Conservation (phyloP, 2,329 filamentous ascomycete species). For the Sordariomycetes sp. region DNA sequence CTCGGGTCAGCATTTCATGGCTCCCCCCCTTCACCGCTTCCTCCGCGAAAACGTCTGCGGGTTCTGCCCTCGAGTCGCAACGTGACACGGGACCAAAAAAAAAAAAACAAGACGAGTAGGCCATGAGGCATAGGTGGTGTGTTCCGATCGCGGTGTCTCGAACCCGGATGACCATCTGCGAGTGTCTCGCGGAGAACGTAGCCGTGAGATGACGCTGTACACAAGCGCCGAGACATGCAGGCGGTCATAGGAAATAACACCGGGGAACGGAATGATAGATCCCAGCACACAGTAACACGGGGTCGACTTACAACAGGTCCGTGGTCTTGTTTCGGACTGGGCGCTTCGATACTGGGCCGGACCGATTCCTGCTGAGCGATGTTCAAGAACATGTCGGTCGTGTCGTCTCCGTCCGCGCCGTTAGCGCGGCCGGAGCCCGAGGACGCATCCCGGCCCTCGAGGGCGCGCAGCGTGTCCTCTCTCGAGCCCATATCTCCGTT, state of each 20-base stretch:
- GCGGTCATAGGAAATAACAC: constrained; percentile 6
- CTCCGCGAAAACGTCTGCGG: neutral
- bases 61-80: neutral
- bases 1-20: constrained; percentile 3
- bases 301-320: constrained; percentile 31
- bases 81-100: neutral
- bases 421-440: constrained; percentile 10
- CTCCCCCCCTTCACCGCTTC: neutral
- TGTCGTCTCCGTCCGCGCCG: constrained; percentile 32
- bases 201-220: neutral
- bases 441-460: constrained; percentile 24
- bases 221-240: neutral
- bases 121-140: neutral
- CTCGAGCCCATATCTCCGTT: constrained; percentile 18
- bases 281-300: constrained; percentile 2
- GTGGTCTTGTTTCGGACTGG: constrained; percentile 16
- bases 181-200: neutral
- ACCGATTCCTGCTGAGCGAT: constrained; percentile 41
- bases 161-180: neutral
- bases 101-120: neutral
- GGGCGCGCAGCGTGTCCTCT: constrained; percentile 34
- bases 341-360: constrained; percentile 12
- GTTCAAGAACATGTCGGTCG: constrained; percentile 43
- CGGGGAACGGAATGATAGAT: constrained; percentile 3
- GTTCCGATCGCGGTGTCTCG: neutral